phyloP scores from a whole-genome alignment of 2,329 filamentous ascomycete species.

The Penicillium hesseltinei region DNA sequence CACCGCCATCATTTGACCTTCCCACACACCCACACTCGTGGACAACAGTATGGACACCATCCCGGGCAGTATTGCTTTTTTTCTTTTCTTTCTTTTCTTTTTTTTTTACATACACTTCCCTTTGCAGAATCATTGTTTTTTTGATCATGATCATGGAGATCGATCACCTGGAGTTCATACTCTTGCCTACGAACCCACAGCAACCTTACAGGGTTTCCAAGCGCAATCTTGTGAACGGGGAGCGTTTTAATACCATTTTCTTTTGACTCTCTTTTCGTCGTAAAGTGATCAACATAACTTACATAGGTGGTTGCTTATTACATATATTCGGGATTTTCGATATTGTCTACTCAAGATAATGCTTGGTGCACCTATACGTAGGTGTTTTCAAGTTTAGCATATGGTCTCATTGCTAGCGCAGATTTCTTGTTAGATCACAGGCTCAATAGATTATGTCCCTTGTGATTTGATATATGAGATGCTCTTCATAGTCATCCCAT shows the following conservation, averaged over 20 bases:
- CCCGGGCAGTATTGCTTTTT: not conserved
- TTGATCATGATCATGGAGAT: not conserved
- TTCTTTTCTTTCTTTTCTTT: no score
- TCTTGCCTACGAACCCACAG: not conserved
- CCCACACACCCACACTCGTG: not conserved
- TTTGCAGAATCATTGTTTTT: not conserved
- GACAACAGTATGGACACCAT: not conserved
- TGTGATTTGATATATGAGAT: not conserved
- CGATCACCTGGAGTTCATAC: not conserved
- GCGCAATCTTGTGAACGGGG: not conserved
- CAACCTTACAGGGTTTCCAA: not conserved
- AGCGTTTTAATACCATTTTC: not conserved
- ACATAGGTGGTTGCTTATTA: not conserved
- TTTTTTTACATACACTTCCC: not conserved
- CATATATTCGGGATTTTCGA: not conserved
- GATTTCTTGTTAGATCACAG: not conserved
- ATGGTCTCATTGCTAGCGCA: not conserved
- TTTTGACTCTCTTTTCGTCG: not conserved
- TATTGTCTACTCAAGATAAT: not conserved
- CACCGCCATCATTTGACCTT: not conserved
- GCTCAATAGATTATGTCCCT: not conserved
- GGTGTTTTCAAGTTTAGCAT: not conserved
- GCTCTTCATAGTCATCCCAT: not conserved
- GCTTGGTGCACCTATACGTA: not conserved
- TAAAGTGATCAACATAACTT: not conserved